Evolutionary conservation across 2,329 filamentous ascomycete genomes (phyloP), one percentile per base, ranked within the genome.

Genomic region (Epichloe baconii): DNA sequence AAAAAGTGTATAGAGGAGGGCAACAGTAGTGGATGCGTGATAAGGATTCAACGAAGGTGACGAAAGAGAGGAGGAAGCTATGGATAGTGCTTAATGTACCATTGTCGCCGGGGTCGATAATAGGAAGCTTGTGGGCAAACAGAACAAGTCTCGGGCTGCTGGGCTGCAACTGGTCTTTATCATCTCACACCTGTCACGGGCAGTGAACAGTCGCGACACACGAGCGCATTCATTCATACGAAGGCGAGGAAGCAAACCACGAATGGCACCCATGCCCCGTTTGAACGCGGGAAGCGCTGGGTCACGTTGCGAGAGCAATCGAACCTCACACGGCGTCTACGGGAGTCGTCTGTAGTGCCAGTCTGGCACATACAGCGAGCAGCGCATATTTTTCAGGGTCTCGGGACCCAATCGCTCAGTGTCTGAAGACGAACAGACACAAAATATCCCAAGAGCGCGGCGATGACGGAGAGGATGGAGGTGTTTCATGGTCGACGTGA

Each of bases 401-500:
- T 21, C 26, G 23, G 19, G n/a, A 31, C 31, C 50, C 50, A 52
- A 46, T 36, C 41, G 36, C 23, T 19, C 38, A 11, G 17, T 26
- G 17, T n/a, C 7, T 19, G 46, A n/a, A n/a, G 47, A 36, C 36
- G 38, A 23, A 45, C 19, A 4, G 3, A 17, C 8, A 19, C 41
- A 19, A 34, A 19, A 31, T 19, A 3, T 31, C 19, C 8, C 3
- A n/a, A 42, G 38, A 35, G 17, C 37, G 38, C 26, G 26, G 26
- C 26, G 5, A 26, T 46, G 3, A 36, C 7, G 11, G 41, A n/a
- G 15, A 7, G 40, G 36, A 38, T 31, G 44, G 19, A 26, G 34
- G 7, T 23, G 51, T 52, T 52, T 52, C 51, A 50, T 50, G 51
- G 43, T 38, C 47, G 43, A 26, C 42, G 15, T 26, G 17, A 46